A percentile compares a stretch with the other conserved stretches of the same genome.
Conservation (phyloP, 2,329 filamentous ascomycete genomes). For the Alternaria burnsii region DNA sequence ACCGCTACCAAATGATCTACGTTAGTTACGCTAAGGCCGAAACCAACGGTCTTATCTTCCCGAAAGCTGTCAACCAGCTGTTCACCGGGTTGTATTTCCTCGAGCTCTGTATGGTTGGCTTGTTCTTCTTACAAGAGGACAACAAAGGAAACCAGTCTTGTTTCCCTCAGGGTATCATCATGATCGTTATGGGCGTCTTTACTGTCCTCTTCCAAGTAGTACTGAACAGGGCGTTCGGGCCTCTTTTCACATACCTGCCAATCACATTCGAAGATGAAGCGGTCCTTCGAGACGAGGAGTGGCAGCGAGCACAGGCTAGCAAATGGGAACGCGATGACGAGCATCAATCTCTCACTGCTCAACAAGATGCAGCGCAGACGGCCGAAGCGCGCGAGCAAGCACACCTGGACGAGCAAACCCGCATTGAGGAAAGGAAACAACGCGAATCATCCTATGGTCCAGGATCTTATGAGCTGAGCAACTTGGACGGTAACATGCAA, state of each 20-base stretch:
- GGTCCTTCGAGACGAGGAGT: constrained; percentile 87
- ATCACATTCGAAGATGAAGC: constrained; percentile 97
- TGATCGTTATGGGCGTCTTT: constrained; percentile 77
- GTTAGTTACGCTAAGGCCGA: constrained; percentile 89
- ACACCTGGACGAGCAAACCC: constrained; percentile 38
- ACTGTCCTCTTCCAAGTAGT: constrained; percentile 82
- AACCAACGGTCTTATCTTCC: constrained; percentile 91
- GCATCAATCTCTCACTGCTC: constrained; percentile 49
- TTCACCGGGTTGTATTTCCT: constrained; percentile 96
- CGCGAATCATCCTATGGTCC: constrained; percentile 18
- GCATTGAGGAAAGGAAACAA: constrained; percentile 19
- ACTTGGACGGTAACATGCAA: constrained; percentile 27
- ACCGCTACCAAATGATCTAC: constrained; percentile 96
- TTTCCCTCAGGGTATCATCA: constrained; percentile 79
- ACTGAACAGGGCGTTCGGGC: constrained; percentile 83
- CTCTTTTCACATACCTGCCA: constrained; percentile 86
- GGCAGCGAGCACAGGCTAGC: constrained; percentile 77
- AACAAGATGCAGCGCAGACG: constrained; percentile 41
- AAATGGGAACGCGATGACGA: constrained; percentile 69
- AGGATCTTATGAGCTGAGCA: constrained; percentile 41
- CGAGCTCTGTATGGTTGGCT: constrained; percentile 86
- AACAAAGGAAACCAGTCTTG: constrained; percentile 65
- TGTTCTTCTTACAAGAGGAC: constrained; percentile 82
- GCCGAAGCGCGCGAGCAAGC: constrained; percentile 46
- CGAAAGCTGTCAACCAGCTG: constrained; percentile 90